Conservation (phyloP, 1,284 basidiomycete species). For the Coniophora puteana region DNA sequence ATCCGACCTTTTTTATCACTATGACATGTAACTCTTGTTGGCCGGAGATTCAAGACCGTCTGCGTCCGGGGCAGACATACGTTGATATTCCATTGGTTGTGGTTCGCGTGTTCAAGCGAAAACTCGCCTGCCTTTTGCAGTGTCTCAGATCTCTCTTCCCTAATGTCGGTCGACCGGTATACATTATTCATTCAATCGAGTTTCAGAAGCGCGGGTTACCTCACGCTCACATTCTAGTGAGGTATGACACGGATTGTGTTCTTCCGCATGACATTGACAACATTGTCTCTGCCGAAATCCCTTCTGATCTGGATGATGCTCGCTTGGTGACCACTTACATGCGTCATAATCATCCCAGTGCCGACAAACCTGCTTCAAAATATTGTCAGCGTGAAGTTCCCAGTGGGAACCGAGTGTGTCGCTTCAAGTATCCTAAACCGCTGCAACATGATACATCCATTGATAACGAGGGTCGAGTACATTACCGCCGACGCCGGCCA, state of each 20-base stretch:
- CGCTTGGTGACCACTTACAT: slow-evolving; percentile 24
- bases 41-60: slow-evolving; percentile 29
- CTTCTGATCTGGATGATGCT: slow-evolving; percentile 17
- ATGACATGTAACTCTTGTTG: slow-evolving; percentile 37
- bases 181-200: slow-evolving; percentile 32
- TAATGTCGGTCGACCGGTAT: slow-evolving; percentile 17
- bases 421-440: slow-evolving; percentile 28
- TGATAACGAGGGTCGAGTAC: slow-evolving; percentile 20
- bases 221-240: slow-evolving; percentile 34
- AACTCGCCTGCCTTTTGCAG: slow-evolving; percentile 17
- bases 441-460: slow-evolving; percentile 18
- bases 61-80: slow-evolving; percentile 27
- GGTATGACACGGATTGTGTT: no score
- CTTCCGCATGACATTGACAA: slow-evolving; percentile 21
- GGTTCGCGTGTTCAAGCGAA: slow-evolving; percentile 30
- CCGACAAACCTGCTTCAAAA: slow-evolving; percentile 2
- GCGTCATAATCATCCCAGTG: slow-evolving; percentile 25
- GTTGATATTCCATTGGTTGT: slow-evolving; percentile 32
- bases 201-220: slow-evolving; percentile 38
- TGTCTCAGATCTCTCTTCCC: slow-evolving; percentile 23
- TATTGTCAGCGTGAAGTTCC: slow-evolving; percentile 12
- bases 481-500: slow-evolving; percentile 19
- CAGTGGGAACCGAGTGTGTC: slow-evolving; percentile 15
- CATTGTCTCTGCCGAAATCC: slow-evolving; percentile 31
- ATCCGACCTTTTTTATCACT: slow-evolving; percentile 35